Conservation (phyloP, 495 filamentous ascomycete species). For the Aspergillus homomorphus region DNA sequence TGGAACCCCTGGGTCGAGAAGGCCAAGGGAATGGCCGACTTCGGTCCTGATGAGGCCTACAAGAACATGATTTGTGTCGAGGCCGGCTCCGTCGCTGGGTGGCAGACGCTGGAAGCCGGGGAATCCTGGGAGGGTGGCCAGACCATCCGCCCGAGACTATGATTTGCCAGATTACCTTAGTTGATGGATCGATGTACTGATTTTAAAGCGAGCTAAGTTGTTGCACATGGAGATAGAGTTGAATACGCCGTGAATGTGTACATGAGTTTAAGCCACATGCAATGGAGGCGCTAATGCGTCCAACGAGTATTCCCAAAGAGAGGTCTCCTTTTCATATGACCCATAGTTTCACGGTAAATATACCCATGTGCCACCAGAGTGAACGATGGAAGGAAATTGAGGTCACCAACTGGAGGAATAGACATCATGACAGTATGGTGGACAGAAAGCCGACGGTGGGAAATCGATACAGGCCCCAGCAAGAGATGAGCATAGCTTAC, state of each 20-base stretch:
- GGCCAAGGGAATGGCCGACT: conserved; percentile 77
- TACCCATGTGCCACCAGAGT: no score
- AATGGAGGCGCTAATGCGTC: neutral
- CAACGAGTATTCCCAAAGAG: neutral
- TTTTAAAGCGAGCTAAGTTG: neutral
- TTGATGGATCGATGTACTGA: conserved; percentile 21
- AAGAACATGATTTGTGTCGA: conserved; percentile 93
- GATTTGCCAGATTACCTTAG: neutral
- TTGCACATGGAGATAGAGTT: neutral
- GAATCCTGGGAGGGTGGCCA: conserved; percentile 90
- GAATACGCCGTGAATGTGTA: neutral
- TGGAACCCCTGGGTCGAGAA: conserved; percentile 98
- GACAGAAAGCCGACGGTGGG: no score
- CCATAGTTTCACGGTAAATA: no score
- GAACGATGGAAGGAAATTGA: no score
- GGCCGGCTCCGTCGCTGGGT: conserved; percentile 75
- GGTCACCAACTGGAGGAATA: no score
- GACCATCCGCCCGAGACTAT: conserved; percentile 54
- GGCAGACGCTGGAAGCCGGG: conserved; percentile 79
- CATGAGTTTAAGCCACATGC: neutral
- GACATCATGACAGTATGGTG: no score
- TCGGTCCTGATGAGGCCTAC: conserved; percentile 83
- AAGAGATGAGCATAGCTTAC: no score
- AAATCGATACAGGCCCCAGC: no score
- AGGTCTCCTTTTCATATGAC: no score